Evolutionary conservation across 2,329 filamentous ascomycete genomes (phyloP), one percentile per base, ranked within the genome.

Genomic region (Verticillium tricorpus): DNA sequence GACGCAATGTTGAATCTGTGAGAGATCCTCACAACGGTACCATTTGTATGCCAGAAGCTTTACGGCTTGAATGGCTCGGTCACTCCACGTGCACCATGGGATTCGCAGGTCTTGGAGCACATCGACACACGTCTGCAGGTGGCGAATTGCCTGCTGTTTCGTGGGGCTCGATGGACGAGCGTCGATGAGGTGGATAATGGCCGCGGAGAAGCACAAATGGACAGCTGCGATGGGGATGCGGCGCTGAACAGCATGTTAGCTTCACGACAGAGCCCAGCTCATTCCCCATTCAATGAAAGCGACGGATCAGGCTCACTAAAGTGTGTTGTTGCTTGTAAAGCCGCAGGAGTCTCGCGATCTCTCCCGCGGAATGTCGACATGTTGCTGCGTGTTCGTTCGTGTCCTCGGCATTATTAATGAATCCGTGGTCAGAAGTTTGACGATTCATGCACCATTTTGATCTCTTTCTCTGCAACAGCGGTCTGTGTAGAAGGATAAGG

Each of bases 321-420:
- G 63, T 66, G 19, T 69, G 69, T 3, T 70, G 65, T 1, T 64
- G 62, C 37, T 67, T 68, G 32, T 67, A 69, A 6, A 62, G 39
- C 2, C 62, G 63, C 2, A 70, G 31, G 1, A 70, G 19, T 12
- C 61, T 66, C 0, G 66, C 54, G 0, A 70, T 67, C 19, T 69
- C 62, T 3, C 60, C 37, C 0, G 69, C 68, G 3, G 69, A 69
- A 31, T 69, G 60, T 1, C 66, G 60, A n/a, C 68, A 70, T 3
- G 34, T 58, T 19, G 62, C 62, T 62, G 69, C 64, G 8, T 66
- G 65, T 5, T 58, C 52, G 5, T 62, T 64, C 8, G 40, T 40
- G 14, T 62, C 57, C 11, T 55, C 56, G 2, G 19, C 15, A 0
- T 34, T 56, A 0, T 40, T 37, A 5, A 2, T 17, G 1, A 12